Conservation (phyloP, 345 rosid species). For the Sisymbrium irio region DNA sequence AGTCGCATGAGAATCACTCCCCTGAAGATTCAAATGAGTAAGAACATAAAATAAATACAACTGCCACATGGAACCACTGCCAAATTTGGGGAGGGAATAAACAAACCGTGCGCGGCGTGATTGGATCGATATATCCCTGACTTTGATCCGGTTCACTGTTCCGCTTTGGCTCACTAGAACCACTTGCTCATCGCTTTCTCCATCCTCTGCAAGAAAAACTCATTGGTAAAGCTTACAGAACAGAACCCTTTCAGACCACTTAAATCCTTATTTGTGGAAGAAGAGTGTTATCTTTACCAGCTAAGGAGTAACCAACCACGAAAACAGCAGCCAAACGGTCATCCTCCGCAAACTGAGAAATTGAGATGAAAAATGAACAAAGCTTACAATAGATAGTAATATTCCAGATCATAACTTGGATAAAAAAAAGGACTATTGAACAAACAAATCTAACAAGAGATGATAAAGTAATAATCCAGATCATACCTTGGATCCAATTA, state of each 20-base stretch:
- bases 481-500: conserved; percentile 77
- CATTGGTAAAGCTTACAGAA: conserved; percentile 1
- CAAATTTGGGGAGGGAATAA: not conserved
- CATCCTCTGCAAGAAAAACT: conserved; percentile 51
- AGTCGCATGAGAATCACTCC: conserved; percentile 94
- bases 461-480: not conserved
- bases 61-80: not conserved
- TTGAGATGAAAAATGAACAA: not conserved
- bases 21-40: conserved; percentile 39
- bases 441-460: not conserved
- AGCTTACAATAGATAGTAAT: not conserved
- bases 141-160: conserved; percentile 84
- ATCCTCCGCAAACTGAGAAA: conserved; percentile 64
- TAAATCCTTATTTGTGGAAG: not conserved
- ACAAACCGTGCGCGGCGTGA: conserved; percentile 80
- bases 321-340: conserved; percentile 83
- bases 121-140: conserved; percentile 82
- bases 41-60: not conserved
- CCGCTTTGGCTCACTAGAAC: conserved; percentile 96
- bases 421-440: conserved; percentile 54
- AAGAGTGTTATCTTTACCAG: conserved; percentile 48
- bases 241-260: not conserved
- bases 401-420: conserved; percentile 53
- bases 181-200: conserved; percentile 92
- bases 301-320: conserved; percentile 80